Evolutionary conservation across 305 asterid genomes (phyloP).

Genomic region (Rubia occidens): DNA sequence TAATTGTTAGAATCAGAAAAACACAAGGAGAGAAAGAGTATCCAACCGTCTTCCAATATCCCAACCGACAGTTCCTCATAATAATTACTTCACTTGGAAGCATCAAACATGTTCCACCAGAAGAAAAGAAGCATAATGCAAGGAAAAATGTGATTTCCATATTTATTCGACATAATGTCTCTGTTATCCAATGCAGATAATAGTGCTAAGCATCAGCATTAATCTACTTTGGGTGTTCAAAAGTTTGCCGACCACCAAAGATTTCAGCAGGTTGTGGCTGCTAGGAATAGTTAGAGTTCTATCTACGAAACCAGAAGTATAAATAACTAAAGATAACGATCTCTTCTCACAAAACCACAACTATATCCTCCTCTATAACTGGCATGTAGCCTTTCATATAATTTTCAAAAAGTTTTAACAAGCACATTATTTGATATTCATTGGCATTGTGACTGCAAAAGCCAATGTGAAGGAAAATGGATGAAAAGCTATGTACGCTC

Average conservation of each 20-base stretch:
- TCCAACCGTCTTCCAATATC: background rate
- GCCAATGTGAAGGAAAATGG: background rate
- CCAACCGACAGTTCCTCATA: background rate
- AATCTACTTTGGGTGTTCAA: background rate
- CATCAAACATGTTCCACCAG: constrained; percentile 5
- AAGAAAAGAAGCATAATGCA: background rate
- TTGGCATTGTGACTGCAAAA: background rate
- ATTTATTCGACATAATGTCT: background rate
- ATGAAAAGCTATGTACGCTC: background rate
- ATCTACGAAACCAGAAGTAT: background rate
- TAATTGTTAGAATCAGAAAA: background rate
- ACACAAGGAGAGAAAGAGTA: background rate
- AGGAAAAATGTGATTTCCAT: background rate
- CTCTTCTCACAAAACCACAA: background rate
- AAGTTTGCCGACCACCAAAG: background rate
- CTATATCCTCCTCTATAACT: background rate
- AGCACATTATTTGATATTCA: background rate
- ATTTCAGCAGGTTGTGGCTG: background rate
- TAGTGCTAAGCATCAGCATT: background rate
- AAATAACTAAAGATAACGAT: background rate
- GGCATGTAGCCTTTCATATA: background rate
- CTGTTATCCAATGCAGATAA: background rate
- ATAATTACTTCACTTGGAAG: background rate
- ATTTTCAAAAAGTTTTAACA: background rate
- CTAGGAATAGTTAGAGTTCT: background rate